These are phyloP conservation scores for Zizania latifolia DNA, from an alignment of 176 grass and related monocot genomes.

Conservation along the genomic window DNA sequence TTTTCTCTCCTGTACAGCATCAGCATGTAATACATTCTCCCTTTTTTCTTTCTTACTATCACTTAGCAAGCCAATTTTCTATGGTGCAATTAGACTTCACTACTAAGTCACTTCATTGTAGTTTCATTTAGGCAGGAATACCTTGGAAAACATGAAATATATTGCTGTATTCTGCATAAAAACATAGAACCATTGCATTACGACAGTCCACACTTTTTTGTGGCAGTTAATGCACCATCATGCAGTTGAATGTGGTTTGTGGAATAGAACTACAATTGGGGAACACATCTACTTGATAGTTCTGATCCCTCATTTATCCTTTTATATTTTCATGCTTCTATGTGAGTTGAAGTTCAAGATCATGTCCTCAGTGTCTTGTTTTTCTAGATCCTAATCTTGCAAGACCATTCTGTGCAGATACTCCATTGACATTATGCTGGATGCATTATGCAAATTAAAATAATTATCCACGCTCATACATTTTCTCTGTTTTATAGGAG, in stretches of 20 bases:
- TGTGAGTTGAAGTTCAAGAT: neutral
- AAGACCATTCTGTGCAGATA: neutral
- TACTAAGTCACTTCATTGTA: neutral
- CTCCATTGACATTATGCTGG: neutral
- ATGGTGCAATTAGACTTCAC: neutral
- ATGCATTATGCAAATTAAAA: neutral
- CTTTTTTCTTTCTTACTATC: neutral
- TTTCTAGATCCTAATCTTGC: neutral
- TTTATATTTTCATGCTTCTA: neutral
- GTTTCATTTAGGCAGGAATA: neutral
- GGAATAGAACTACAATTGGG: neutral
- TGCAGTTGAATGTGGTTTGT: neutral
- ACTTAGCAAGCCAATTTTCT: neutral
- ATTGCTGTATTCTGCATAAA: neutral
- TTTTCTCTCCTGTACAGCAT: neutral
- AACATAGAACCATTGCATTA: neutral
- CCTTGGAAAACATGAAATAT: neutral
- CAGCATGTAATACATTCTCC: neutral
- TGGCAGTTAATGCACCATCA: neutral
- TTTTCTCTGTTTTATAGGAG: conserved; percentile 27
- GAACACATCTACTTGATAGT: neutral
- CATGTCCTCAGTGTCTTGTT: neutral
- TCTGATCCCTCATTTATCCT: conserved; percentile 12
- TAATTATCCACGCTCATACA: too few species aligned
- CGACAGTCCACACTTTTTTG: neutral